Percentiles rank a stretch among this genome's conserved stretches.
Evolutionary conservation across 2,329 filamentous ascomycete genomes (phyloP).

Genomic region (Stagonosporopsis vannaccii): DNA sequence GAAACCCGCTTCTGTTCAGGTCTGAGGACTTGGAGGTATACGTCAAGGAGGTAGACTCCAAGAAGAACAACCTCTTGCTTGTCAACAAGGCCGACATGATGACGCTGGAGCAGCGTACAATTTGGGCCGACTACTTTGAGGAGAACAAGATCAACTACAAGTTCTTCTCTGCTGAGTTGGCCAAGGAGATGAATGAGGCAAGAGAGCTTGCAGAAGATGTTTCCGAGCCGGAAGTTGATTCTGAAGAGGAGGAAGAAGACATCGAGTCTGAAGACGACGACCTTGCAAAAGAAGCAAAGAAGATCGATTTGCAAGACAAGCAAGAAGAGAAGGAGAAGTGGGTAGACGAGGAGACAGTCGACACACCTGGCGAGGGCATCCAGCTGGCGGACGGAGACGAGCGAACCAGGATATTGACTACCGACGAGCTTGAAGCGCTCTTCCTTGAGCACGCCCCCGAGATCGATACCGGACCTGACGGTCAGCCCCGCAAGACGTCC

Average conservation of each 20-base stretch:
- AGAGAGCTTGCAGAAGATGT: slow-evolving; percentile 63
- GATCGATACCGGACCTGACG: slow-evolving; percentile 59
- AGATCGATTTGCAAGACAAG: slow-evolving; percentile 56
- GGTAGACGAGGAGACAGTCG: slow-evolving; percentile 50
- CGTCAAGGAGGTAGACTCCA: slow-evolving; percentile 87
- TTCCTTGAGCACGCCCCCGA: slow-evolving; percentile 79
- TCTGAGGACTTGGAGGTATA: slow-evolving; percentile 93
- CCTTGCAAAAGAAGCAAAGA: slow-evolving; percentile 53
- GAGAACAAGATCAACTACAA: slow-evolving; percentile 83
- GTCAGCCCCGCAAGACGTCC: slow-evolving; percentile 71
- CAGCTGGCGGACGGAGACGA: slow-evolving; percentile 51
- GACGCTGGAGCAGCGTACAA: slow-evolving; percentile 79
- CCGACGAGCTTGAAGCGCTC: slow-evolving; percentile 88
- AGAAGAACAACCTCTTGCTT: slow-evolving; percentile 88
- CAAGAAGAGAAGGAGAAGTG: slow-evolving; percentile 51
- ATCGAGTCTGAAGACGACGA: slow-evolving; percentile 54
- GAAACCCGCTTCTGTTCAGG: slow-evolving; percentile 92
- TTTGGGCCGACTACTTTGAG: slow-evolving; percentile 88
- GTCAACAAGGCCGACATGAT: slow-evolving; percentile 99
- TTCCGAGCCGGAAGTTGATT: slow-evolving; percentile 51
- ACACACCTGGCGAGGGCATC: slow-evolving; percentile 46
- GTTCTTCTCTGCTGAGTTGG: slow-evolving; percentile 94
- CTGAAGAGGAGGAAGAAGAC: slow-evolving; percentile 48
- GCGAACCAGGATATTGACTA: slow-evolving; percentile 78
- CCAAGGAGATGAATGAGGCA: slow-evolving; percentile 86